phyloP scores from a whole-genome alignment of 1,284 basidiomycete genomes.

The Austroboletus niveus region DNA sequence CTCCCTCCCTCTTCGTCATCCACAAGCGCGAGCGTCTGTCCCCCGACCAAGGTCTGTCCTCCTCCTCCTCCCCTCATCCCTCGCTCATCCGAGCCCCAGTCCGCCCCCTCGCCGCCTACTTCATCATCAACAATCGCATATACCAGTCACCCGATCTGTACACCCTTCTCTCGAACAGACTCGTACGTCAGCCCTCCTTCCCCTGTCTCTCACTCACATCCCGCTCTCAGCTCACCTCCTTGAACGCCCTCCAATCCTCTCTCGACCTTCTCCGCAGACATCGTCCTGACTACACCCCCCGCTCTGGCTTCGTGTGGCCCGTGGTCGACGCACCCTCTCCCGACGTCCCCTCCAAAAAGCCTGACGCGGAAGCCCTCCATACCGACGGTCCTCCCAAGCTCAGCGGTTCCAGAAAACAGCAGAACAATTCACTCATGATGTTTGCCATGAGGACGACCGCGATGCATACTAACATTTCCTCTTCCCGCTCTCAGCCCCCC shows the following conservation, averaged over 20 bases:
- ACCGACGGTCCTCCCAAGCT: constrained; percentile 27
- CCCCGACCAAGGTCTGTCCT: constrained; percentile 68
- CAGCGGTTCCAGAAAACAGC: constrained; percentile 48
- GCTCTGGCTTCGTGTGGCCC: constrained; percentile 79
- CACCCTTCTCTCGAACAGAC: constrained; percentile 75
- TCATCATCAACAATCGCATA: constrained; percentile 82
- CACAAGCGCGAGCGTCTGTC: constrained; percentile 81
- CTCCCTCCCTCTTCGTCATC: constrained; percentile 80
- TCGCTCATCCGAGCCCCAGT: constrained; percentile 41
- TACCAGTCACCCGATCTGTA: constrained; percentile 85
- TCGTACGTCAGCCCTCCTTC: constrained; percentile 43
- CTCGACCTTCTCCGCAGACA: constrained; percentile 66
- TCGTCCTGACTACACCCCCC: constrained; percentile 73
- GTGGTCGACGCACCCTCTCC: constrained; percentile 54
- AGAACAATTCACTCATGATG: constrained; percentile 64
- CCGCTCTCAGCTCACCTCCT: constrained; percentile 57
- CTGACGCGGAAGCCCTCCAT: constrained; percentile 26
- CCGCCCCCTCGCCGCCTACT: constrained; percentile 74
- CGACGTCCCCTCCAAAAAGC: constrained; percentile 47
- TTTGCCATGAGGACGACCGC: constrained; percentile 78
- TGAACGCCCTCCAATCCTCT: constrained; percentile 71
- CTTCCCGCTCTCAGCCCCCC: constrained; percentile 35
- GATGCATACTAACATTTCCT: constrained; percentile 56
- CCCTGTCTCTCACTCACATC: constrained; percentile 1
- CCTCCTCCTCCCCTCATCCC: background rate